Evolutionary conservation across 768 basidiomycete genomes (phyloP).

Genomic region (Suillus occidentalis): DNA sequence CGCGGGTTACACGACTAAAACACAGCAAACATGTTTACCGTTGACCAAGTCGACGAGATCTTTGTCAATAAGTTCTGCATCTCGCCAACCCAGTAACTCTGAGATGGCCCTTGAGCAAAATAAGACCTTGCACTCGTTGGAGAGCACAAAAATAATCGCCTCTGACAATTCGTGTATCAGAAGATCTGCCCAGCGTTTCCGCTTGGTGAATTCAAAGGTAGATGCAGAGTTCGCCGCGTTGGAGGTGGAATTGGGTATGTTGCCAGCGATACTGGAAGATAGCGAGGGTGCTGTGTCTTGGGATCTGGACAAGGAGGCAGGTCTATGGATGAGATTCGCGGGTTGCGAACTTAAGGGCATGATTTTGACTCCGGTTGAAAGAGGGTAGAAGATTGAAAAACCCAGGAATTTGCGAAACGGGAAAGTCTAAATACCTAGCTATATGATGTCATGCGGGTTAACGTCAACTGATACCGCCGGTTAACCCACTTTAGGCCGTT

Average conservation of each 20-base stretch:
- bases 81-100: conserved; percentile 77
- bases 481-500: background rate
- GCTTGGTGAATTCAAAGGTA: conserved; percentile 80
- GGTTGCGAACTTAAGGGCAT: conserved; percentile 20
- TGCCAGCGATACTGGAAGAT: background rate
- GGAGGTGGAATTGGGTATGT: background rate
- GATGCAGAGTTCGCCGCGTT: conserved; percentile 11
- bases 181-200: conserved; percentile 86
- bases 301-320: background rate
- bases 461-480: background rate
- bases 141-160: conserved; percentile 67
- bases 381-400: background rate
- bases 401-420: background rate
- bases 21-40: conserved; percentile 39
- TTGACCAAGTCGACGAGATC: conserved; percentile 66
- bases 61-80: conserved; percentile 68
- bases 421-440: background rate
- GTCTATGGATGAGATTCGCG: background rate
- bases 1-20: conserved; percentile 6
- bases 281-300: background rate
- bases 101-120: conserved; percentile 68
- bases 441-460: conserved; percentile 6
- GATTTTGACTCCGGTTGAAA: conserved; percentile 9
- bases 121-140: conserved; percentile 58
- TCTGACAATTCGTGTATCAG: conserved; percentile 76